Percentiles rank a stretch among this genome's conserved stretches.
Evolutionary conservation across 352 stramenopile species (phyloP).

Genomic region (Globisporangium solare): DNA sequence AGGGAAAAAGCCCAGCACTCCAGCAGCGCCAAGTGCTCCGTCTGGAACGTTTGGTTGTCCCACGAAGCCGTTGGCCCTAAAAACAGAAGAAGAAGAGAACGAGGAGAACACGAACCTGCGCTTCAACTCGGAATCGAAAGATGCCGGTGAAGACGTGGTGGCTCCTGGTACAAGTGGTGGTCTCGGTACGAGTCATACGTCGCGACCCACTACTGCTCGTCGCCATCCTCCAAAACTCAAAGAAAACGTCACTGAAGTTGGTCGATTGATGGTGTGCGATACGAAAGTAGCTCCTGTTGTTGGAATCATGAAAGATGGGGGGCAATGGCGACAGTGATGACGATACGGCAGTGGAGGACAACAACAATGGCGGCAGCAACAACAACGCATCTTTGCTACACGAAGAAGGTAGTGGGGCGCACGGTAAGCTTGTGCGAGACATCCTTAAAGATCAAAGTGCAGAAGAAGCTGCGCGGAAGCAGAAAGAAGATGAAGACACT

Average conservation of each 20-base stretch:
- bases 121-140: constrained; percentile 39
- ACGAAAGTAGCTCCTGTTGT: constrained; percentile 72
- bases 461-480: constrained; percentile 58
- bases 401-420: constrained; percentile 31
- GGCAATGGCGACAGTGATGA: constrained; percentile 70
- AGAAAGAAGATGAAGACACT: constrained; percentile 67
- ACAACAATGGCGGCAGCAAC: constrained; percentile 6
- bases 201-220: constrained; percentile 81
- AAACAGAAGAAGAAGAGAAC: constrained; percentile 44
- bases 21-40: constrained; percentile 5
- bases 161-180: constrained; percentile 46
- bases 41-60: constrained; percentile 47
- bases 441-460: constrained; percentile 78
- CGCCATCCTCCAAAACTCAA: constrained; percentile 84
- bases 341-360: constrained; percentile 30
- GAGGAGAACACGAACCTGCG: constrained; percentile 36
- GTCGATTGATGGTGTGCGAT: constrained; percentile 62
- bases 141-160: constrained; percentile 23
- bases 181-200: constrained; percentile 58
- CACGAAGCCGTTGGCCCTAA: constrained; percentile 54
- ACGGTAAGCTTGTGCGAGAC: constrained; percentile 77
- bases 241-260: constrained; percentile 80
- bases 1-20: constrained; percentile 27
- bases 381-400: constrained; percentile 24
- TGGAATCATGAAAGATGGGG: constrained; percentile 82